Base-by-base conservation (phyloP, 164 flowering plant species). In the Magnolia officinalis region DNA sequence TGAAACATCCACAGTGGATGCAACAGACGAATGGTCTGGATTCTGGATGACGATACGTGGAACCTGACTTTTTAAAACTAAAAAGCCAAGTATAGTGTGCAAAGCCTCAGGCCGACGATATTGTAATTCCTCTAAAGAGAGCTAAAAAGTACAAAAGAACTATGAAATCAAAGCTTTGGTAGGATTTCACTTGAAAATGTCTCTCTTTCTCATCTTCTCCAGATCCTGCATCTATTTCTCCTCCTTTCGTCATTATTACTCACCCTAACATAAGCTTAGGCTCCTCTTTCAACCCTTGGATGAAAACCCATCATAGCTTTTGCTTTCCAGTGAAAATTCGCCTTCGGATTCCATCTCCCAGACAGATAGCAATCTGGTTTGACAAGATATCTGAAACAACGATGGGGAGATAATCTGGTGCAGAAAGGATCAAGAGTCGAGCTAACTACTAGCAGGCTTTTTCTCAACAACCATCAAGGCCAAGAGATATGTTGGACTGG, bases 271-370 rank as follows among this genome's bases (percentile, higher is more conserved):
- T 80, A 26, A 50, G 77, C 7, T 23, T 75, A 59, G 87, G 86
- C 19, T 61, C 78, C 75, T 16, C 78, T 85, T 26, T 73, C 82
- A 6, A 80, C 84, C 20, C 13, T 2, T 1, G 45, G 37, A 65
- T 8, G 24, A 76, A 1, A 52, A 59, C 49, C 24, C 31, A n/a
- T 83, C 85, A 83, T 2, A 16, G 4, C 9, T 24, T 29, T 85
- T 85, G 0, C 79, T 83, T 13, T 83, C 87, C 2, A 82, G 83
- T 2, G 82, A 85, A 26, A 26, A 1, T 85, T 85, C 45, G 83
- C 86, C 21, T 81, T 83, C 8, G 87, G 87, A 13, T 81, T 85
- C 79, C 72, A 55, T 5, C 59, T 71, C 2, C 59, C 72, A 2
- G 79, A 37, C 19, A 69, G 16, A 72, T 81, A 16, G 81, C 84